Conservation (phyloP, 1,139 yeast species). For the Pneumocystis wakefieldiae region DNA sequence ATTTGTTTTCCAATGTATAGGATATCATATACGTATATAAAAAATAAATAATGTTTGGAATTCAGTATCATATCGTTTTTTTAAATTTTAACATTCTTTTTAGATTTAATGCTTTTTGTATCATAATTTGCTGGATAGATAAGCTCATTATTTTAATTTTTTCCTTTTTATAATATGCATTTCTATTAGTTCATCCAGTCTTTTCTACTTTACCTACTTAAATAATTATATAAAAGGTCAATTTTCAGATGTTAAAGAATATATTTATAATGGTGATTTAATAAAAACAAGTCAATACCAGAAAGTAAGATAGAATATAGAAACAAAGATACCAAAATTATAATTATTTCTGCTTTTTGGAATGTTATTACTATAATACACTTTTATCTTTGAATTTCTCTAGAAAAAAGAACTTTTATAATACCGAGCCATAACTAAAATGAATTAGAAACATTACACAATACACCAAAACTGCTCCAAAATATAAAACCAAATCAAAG, state of each 20-base stretch:
- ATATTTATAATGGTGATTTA: not conserved
- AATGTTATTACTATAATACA: not conserved
- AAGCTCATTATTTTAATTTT: not conserved
- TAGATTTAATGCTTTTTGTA: not conserved
- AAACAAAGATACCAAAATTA: not conserved
- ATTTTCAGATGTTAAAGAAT: not conserved
- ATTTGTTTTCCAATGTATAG: not conserved
- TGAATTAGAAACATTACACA: not conserved
- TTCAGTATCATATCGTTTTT: not conserved
- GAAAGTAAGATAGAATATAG: not conserved
- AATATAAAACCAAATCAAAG: conserved; percentile 24
- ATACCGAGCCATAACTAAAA: not conserved
- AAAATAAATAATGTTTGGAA: not conserved
- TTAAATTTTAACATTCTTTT: not conserved
- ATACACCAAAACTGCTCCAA: not conserved
- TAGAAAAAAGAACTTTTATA: not conserved
- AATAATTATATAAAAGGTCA: not conserved
- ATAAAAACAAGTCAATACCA: not conserved
- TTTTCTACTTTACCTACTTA: not conserved
- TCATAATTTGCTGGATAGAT: not conserved
- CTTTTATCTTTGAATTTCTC: not conserved
- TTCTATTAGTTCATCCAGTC: not conserved
- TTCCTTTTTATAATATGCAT: not conserved
- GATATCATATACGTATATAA: not conserved
- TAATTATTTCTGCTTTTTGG: not conserved